Conservation (phyloP, 2,329 filamentous ascomycete species). For the Fusarium tanahbumbuense region DNA sequence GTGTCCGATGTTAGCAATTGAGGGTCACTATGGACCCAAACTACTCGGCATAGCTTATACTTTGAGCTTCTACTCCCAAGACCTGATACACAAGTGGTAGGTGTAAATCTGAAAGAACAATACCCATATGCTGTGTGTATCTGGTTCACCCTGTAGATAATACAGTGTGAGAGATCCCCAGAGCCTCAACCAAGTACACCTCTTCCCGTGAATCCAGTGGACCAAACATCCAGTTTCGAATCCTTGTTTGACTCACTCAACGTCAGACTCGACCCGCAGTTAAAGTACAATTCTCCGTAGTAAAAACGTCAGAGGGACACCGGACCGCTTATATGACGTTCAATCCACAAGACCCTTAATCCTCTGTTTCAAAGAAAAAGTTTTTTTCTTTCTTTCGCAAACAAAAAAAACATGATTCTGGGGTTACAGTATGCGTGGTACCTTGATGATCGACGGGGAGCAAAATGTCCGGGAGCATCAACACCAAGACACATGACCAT, state of each 20-base stretch:
- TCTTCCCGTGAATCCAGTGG: slow-evolving; percentile 5
- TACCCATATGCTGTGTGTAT: not conserved
- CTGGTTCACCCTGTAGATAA: not conserved
- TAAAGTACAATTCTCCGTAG: not conserved
- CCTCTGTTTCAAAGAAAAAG: not conserved
- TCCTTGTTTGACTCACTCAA: slow-evolving; percentile 9
- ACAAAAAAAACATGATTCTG: not conserved
- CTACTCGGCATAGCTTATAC: not conserved
- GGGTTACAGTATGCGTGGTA: not conserved
- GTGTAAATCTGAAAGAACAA: not conserved
- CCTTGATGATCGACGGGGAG: slow-evolving; percentile 13
- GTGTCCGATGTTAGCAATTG: not conserved
- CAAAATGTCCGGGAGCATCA: slow-evolving; percentile 26
- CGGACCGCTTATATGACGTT: slow-evolving; percentile 32
- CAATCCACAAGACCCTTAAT: slow-evolving; percentile 16
- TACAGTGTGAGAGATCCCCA: not conserved
- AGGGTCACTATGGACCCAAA: no score
- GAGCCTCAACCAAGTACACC: slow-evolving; percentile 3
- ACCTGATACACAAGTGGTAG: not conserved
- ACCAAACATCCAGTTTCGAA: slow-evolving; percentile 1
- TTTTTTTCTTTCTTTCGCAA: not conserved
- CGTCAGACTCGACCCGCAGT: slow-evolving; percentile 9
- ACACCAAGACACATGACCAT: slow-evolving; percentile 1
- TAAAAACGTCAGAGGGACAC: slow-evolving; percentile 2
- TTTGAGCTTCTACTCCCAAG: not conserved